Base-by-base conservation (phyloP, 2,329 filamentous ascomycete genomes). In the Rutstroemia sp. region DNA sequence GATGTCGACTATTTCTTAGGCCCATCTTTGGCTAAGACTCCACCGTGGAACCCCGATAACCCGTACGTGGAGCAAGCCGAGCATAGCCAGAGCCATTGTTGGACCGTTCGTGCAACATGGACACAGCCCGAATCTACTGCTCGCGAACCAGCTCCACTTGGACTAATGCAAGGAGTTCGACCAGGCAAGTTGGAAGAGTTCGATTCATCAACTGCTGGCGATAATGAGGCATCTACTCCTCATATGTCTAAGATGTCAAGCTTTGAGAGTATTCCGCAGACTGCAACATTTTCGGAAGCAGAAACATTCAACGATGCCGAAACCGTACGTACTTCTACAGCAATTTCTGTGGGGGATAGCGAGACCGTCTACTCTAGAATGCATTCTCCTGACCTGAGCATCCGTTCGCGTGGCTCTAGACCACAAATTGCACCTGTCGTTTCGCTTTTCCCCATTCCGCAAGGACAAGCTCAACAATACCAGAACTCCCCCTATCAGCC, bases 1-100 rank as follows among this genome's bases (percentile, higher is more conserved):
- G 73, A 72, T 7, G 81, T 84, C 2, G 60, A 74, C 17, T 85
- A 85, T 64, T 80, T 84, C 63, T 71, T 85, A 7, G 78, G 75
- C 14, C 77, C 80, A 1, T 74, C 76, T 1, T 72, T 84, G 3
- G 76, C 75, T 58, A 77, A 77, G 2, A 74, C 75, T 37, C 81
- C 81, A 2, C 79, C 81, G 2, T 86, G 82, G 82, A 77, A 74
- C 4, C 65, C 63, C 2, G 38, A 44, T 17, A 59, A 63, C 34
- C 62, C 60, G 34, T 58, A 62, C 9, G 55, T 61, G n/a, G 58
- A 62, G 30, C 68, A 68, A 53, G 66, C 69, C 3, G 58, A 54
- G 6, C 69, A 71, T 42, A 56, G 54, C 17, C 53, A 52, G 9
- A 69, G 65, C 39, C 64, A 70, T 48, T 71, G 69, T 58, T 72